A percentile compares a stretch with the other conserved stretches of the same genome.
phyloP scores from a whole-genome alignment of 1,284 basidiomycete species.

The Salmacisia buchloeana region DNA sequence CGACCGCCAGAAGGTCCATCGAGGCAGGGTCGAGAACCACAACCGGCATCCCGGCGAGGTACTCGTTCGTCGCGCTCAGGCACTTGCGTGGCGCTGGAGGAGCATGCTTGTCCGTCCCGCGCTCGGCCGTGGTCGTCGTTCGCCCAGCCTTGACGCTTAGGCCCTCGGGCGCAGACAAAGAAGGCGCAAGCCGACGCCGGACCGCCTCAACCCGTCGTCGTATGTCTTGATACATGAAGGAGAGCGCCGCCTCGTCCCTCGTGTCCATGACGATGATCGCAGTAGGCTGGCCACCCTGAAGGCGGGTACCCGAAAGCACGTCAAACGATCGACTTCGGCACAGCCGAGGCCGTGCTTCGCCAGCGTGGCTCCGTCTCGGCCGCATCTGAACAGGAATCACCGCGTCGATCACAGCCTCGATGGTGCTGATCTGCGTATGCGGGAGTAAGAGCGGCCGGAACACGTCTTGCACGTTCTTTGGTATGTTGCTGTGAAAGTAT shows the following conservation, averaged over 20 bases:
- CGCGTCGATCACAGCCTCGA: neutral
- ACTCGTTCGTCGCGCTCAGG: neutral
- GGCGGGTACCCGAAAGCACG: neutral
- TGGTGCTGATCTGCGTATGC: neutral
- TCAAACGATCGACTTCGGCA: neutral
- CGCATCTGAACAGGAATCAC: neutral
- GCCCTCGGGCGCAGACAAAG: neutral
- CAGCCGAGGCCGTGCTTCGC: neutral
- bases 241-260: neutral
- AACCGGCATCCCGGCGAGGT: neutral
- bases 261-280: slow-evolving; percentile 2
- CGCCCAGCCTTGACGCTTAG: neutral
- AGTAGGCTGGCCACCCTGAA: neutral
- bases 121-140: neutral
- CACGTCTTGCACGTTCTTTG: neutral
- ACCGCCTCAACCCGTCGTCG: neutral
- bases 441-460: neutral
- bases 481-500: neutral
- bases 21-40: neutral
- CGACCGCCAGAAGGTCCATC: neutral
- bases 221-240: neutral
- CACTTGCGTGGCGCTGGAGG: neutral
- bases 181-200: neutral
- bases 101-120: too few species aligned
- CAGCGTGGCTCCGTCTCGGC: neutral